These are phyloP conservation scores for Onygenales sp. DNA, from an alignment of 2,329 filamentous ascomycete species.

Conservation along the genomic window DNA sequence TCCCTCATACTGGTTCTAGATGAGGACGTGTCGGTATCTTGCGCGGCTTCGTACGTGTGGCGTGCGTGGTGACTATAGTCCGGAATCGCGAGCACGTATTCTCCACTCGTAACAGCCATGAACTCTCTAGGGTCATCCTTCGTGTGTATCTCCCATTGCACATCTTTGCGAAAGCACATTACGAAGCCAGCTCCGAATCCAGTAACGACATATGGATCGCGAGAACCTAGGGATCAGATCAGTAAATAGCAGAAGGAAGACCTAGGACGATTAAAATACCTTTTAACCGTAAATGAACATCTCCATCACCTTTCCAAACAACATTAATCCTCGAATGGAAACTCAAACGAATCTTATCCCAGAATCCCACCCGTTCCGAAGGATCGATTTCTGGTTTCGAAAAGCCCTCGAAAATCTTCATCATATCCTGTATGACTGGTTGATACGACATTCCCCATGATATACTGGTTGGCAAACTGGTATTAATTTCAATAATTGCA, in stretches of 20 bases:
- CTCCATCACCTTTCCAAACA: slow-evolving; percentile 89
- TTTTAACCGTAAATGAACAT: slow-evolving; percentile 88
- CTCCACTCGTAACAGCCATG: slow-evolving; percentile 91
- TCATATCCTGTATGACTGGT: slow-evolving; percentile 97
- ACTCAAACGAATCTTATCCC: slow-evolving; percentile 93
- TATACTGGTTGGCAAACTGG: slow-evolving; percentile 79
- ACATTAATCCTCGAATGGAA: slow-evolving; percentile 88
- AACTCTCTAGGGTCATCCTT: slow-evolving; percentile 84
- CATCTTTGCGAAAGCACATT: slow-evolving; percentile 97
- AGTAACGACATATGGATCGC: slow-evolving; percentile 88
- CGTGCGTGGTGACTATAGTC: slow-evolving; percentile 86
- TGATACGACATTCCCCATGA: slow-evolving; percentile 98
- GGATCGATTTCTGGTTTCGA: slow-evolving; percentile 91
- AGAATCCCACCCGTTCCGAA: slow-evolving; percentile 91
- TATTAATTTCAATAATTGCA: slow-evolving; percentile 86
- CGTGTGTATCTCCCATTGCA: slow-evolving; percentile 74
- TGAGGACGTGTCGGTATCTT: slow-evolving; percentile 49
- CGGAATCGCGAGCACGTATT: slow-evolving; percentile 88
- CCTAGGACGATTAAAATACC: slow-evolving; percentile 37
- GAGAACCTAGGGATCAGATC: slow-evolving; percentile 42
- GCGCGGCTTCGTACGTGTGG: slow-evolving; percentile 42
- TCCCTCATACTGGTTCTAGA: slow-evolving; percentile 41
- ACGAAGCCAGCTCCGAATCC: slow-evolving; percentile 89
- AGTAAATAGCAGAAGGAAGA: slow-evolving; percentile 7
- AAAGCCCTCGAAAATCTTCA: slow-evolving; percentile 98